Percentiles rank a stretch among this genome's conserved stretches.
phyloP scores from a whole-genome alignment of 768 basidiomycete genomes.

The Tylopilus sp. region DNA sequence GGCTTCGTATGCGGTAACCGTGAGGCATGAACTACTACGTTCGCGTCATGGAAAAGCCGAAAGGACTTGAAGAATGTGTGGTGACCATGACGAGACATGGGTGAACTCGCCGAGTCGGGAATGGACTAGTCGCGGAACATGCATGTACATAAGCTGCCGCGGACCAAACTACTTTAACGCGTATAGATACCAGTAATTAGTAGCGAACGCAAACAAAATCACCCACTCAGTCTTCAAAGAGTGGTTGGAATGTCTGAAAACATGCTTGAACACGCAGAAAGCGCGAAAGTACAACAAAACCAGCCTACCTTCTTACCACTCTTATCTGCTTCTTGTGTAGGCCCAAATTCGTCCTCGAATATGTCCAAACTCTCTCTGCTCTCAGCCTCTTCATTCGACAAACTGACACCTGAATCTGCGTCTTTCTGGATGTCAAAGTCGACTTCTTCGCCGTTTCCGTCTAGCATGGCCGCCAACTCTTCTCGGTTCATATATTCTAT shows the following conservation, averaged over 20 bases:
- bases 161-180: no score
- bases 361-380: constrained; percentile 27
- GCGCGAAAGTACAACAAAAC: not conserved
- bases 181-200: not conserved
- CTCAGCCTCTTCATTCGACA: constrained; percentile 6
- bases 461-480: constrained; percentile 50
- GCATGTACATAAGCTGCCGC: not conserved
- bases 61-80: constrained; percentile 11
- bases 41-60: constrained; percentile 3
- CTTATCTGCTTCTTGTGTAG: constrained; percentile 27
- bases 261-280: not conserved
- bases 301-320: constrained; percentile 26
- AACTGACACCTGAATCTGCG: not conserved
- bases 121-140: not conserved
- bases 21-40: constrained; percentile 1
- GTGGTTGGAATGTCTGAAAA: constrained; percentile 29
- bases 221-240: constrained; percentile 30
- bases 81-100: constrained; percentile 20
- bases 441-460: constrained; percentile 34
- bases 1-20: constrained; percentile 3
- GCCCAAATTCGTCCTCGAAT: constrained; percentile 33
- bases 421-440: constrained; percentile 19
- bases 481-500: constrained; percentile 62
- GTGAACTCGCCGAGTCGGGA: not conserved
- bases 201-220: not conserved